A percentile compares a stretch with the other conserved stretches of the same genome.
Evolutionary conservation across 2,329 filamentous ascomycete species (phyloP).

Genomic region (Fusarium torreyae): DNA sequence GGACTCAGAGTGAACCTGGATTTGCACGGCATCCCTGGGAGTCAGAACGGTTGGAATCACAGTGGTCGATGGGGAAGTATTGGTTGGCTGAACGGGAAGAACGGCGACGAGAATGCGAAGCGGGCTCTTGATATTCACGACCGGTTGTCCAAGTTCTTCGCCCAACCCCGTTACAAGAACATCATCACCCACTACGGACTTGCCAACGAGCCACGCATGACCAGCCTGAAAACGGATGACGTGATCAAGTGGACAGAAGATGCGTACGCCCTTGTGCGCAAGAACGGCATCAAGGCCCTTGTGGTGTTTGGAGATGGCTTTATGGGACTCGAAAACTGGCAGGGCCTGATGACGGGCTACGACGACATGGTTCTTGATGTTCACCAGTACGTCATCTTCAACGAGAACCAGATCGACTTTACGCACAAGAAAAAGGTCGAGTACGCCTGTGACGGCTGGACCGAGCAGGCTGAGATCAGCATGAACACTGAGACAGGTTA

Average conservation of each 20-base stretch:
- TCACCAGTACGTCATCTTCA: slow-evolving; percentile 99
- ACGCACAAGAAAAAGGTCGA: slow-evolving; percentile 87
- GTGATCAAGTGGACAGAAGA: slow-evolving; percentile 86
- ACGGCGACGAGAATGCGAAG: slow-evolving; percentile 83
- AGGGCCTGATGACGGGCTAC: slow-evolving; percentile 81
- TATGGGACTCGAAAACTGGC: slow-evolving; percentile 91
- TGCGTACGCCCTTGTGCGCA: slow-evolving; percentile 80
- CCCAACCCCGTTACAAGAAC: slow-evolving; percentile 92
- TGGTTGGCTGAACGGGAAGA: slow-evolving; percentile 90
- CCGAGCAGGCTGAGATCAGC: slow-evolving; percentile 79
- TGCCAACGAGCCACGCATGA: slow-evolving; percentile 94
- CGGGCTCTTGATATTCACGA: slow-evolving; percentile 90
- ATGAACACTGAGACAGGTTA: slow-evolving; percentile 84
- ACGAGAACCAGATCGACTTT: slow-evolving; percentile 85
- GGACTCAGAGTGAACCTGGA: slow-evolving; percentile 94
- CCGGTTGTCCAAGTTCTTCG: slow-evolving; percentile 90
- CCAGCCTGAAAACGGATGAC: slow-evolving; percentile 72
- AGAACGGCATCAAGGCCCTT: slow-evolving; percentile 80
- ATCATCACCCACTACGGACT: slow-evolving; percentile 94
- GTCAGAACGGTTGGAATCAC: slow-evolving; percentile 98
- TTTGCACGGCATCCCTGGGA: slow-evolving; percentile 90
- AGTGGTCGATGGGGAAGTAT: slow-evolving; percentile 87
- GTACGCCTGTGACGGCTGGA: slow-evolving; percentile 92
- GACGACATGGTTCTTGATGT: slow-evolving; percentile 90
- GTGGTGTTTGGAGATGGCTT: slow-evolving; percentile 96